Evolutionary conservation across 2,329 filamentous ascomycete species (phyloP), one percentile per base, ranked within the genome.

Genomic region (Beauveria sp.): DNA sequence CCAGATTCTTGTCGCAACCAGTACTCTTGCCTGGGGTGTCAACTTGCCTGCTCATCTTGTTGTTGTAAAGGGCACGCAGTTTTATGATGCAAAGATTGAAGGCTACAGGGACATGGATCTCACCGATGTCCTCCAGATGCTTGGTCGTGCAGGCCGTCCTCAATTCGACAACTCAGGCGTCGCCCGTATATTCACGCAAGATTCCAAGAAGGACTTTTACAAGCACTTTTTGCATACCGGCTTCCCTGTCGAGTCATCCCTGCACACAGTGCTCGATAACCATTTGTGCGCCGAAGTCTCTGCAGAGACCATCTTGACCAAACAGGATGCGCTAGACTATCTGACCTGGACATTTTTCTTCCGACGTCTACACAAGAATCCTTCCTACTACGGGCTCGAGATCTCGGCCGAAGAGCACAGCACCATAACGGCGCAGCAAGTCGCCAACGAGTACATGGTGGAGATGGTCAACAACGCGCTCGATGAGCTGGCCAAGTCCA

Each of bases 291-390:
- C 95, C 63, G 95, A 99, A 76, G 87, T 98, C 6, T 96, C 93
- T 0, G 91, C 95, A 1, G 93, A 91, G 67, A 99, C 95, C 0
- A 90, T 99, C 56, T 80, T 88, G 38, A 96, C 92, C 9, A 97
- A 97, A 75, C 95, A 99, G 75, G 95, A 99, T 75, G 95, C 95
- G 1, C 83, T 99, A 4, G 96, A 99, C 74, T 99, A 99, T 71
- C 78, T 99, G 59, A 99, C 95, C 0, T 99, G 96, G 95, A 99
- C 96, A 1, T 99, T 99, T 79, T 99, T 99, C 83, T 99, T 99
- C 83, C 86, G 96, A 3, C 84, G 95, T 12, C 78, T 99, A 45
- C 95, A 99, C 79, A 99, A 99, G 80, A 99, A 99, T 69, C 95
- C 95, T 1, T 96, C 93, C 0, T 99, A 96, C 77, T 99, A 99